Percentiles rank a stretch among this genome's conserved stretches.
These are phyloP conservation scores for Beauveria bassiana DNA, from an alignment of 2,329 filamentous ascomycete genomes.

Conservation along the genomic window DNA sequence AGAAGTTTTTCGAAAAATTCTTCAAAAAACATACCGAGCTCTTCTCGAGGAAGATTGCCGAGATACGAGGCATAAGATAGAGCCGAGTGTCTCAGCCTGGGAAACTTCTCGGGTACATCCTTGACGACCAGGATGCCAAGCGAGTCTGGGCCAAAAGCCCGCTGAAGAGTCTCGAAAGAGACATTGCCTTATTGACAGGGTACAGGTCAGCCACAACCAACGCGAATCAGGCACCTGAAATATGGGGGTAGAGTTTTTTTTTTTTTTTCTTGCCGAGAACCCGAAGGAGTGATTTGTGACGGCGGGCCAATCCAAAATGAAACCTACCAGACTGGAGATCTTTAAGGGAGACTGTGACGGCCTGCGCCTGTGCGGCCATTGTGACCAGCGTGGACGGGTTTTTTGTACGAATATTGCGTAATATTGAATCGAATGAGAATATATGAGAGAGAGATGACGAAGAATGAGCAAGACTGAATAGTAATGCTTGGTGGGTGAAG, in stretches of 20 bases:
- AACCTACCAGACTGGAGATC: constrained; percentile 50
- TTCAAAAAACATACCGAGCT: constrained; percentile 51
- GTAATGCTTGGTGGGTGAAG: not conserved
- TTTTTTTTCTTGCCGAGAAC: not conserved
- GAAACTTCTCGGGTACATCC: constrained; percentile 67
- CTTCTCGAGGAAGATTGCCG: constrained; percentile 64
- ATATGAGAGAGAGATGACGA: not conserved
- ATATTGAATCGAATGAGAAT: not conserved
- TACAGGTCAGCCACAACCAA: not conserved
- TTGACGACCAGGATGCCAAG: constrained; percentile 91
- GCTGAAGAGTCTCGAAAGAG: constrained; percentile 58
- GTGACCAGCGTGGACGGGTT: not conserved
- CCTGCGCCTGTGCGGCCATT: constrained; percentile 44
- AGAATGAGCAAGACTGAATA: not conserved
- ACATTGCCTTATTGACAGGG: constrained; percentile 41
- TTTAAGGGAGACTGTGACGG: constrained; percentile 53
- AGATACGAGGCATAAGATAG: constrained; percentile 86
- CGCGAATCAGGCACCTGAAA: not conserved
- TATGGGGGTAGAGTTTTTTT: not conserved
- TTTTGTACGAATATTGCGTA: not conserved
- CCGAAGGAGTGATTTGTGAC: not conserved
- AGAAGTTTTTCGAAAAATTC: too few species aligned
- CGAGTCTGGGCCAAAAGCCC: constrained; percentile 84
- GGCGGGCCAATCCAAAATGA: not conserved
- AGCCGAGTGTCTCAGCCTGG: constrained; percentile 61